Evolutionary conservation across 2,329 filamentous ascomycete genomes (phyloP).

Genomic region (Ophiognomonia clavigignenti-juglandacearum): DNA sequence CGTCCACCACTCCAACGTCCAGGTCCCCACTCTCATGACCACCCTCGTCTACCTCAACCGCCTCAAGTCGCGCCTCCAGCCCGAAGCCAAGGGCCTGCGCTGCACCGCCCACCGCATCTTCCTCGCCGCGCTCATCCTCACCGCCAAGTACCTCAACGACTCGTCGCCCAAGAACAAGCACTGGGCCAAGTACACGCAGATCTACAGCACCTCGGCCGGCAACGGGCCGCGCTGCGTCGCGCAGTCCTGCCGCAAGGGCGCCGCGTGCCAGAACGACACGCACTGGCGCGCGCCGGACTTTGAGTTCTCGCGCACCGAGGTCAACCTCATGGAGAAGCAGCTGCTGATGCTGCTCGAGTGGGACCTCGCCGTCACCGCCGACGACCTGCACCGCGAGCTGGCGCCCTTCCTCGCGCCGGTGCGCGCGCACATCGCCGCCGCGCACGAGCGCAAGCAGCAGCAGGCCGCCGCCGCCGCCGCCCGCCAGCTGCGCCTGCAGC

Average conservation of each 20-base stretch:
- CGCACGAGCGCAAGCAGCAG: conserved; percentile 46
- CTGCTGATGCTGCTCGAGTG: conserved; percentile 91
- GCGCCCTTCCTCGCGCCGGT: conserved; percentile 87
- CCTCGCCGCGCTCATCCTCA: conserved; percentile 76
- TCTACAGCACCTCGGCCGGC: conserved; percentile 31
- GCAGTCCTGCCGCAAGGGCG: conserved; percentile 48
- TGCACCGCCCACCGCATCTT: conserved; percentile 99
- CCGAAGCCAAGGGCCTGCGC: conserved; percentile 90
- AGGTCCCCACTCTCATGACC: conserved; percentile 96
- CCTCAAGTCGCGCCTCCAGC: conserved; percentile 78
- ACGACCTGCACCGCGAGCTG: conserved; percentile 82
- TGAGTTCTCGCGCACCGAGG: conserved; percentile 89
- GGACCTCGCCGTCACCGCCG: conserved; percentile 80
- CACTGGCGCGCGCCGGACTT: conserved; percentile 47
- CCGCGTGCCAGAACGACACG: conserved; percentile 15
- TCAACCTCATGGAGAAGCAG: conserved; percentile 99
- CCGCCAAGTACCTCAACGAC: conserved; percentile 98
- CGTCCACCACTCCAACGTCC: conserved; percentile 88
- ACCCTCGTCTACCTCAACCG: conserved; percentile 89
- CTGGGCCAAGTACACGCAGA: conserved; percentile 89
- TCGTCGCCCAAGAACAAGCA: conserved; percentile 99
- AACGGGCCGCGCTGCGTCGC: conserved; percentile 1
- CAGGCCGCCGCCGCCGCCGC: conserved; percentile 34
- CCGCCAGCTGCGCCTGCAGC: conserved; percentile 6
- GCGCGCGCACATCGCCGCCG: conserved; percentile 52